Percentiles rank a stretch among this genome's conserved stretches.
phyloP scores from a whole-genome alignment of 495 filamentous ascomycete species.

The Hypoxylon subgilvum region DNA sequence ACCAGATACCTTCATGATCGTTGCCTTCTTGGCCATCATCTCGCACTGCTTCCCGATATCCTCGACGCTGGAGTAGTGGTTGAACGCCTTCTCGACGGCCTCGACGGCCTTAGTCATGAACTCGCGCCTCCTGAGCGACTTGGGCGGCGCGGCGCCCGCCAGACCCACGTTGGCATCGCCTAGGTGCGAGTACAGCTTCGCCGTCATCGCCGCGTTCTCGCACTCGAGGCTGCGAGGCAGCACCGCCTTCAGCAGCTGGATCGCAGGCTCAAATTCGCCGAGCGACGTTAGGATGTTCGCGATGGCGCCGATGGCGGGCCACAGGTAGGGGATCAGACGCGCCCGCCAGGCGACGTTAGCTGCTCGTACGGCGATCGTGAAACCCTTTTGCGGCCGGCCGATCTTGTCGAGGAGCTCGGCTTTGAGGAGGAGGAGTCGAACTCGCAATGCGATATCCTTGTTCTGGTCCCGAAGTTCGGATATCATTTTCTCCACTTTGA shows the following conservation, averaged over 20 bases:
- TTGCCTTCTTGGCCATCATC: slow-evolving; percentile 86
- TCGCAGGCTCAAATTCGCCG: slow-evolving; percentile 75
- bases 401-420: slow-evolving; percentile 72
- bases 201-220: slow-evolving; percentile 68
- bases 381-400: slow-evolving; percentile 78
- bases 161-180: slow-evolving; percentile 85
- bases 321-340: slow-evolving; percentile 73
- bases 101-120: slow-evolving; percentile 68
- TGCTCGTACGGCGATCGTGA: slow-evolving; percentile 81
- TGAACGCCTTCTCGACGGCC: slow-evolving; percentile 67
- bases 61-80: slow-evolving; percentile 73
- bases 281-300: slow-evolving; percentile 72
- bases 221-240: slow-evolving; percentile 85
- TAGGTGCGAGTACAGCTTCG: slow-evolving; percentile 72
- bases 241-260: slow-evolving; percentile 69
- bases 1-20: slow-evolving; percentile 75
- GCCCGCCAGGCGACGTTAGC: slow-evolving; percentile 76
- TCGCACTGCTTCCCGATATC: slow-evolving; percentile 78
- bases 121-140: slow-evolving; percentile 57
- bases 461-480: slow-evolving; percentile 68
- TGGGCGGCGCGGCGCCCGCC: slow-evolving; percentile 60
- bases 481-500: slow-evolving; percentile 70
- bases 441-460: slow-evolving; percentile 75
- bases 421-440: slow-evolving; percentile 78
- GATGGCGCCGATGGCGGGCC: slow-evolving; percentile 75